Percentiles rank a stretch among this genome's conserved stretches.
Evolutionary conservation across 352 stramenopile species (phyloP).

Genomic region (Phytopythium delawarense): DNA sequence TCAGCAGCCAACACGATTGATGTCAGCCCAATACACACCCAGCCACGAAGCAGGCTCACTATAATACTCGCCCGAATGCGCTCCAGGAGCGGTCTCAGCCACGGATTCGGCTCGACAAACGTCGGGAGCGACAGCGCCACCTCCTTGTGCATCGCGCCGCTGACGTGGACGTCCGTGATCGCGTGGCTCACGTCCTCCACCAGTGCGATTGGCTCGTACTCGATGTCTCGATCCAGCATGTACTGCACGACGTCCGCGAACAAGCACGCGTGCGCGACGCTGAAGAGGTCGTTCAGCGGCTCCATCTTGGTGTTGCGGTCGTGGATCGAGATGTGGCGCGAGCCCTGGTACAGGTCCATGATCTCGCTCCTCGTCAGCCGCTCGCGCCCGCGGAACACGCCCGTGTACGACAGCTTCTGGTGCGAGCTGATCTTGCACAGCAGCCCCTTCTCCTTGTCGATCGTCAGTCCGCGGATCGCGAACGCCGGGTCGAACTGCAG

Average conservation of each 20-base stretch:
- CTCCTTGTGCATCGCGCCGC: slow-evolving; percentile 88
- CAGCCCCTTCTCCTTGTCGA: slow-evolving; percentile 91
- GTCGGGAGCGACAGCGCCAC: slow-evolving; percentile 77
- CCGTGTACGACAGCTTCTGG: slow-evolving; percentile 84
- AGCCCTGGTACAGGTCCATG: slow-evolving; percentile 87
- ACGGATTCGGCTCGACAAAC: slow-evolving; percentile 89
- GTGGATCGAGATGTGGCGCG: slow-evolving; percentile 76
- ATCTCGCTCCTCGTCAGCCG: slow-evolving; percentile 79
- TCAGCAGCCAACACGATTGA: neutral
- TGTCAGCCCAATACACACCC: neutral
- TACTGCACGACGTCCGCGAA: slow-evolving; percentile 93
- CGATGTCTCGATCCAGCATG: slow-evolving; percentile 87
- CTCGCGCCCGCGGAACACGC: slow-evolving; percentile 83
- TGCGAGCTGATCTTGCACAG: slow-evolving; percentile 94
- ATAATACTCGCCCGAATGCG: slow-evolving; percentile 43
- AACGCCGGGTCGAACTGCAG: slow-evolving; percentile 87
- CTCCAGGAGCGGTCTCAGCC: slow-evolving; percentile 79
- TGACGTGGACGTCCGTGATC: slow-evolving; percentile 89
- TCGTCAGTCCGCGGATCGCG: slow-evolving; percentile 90
- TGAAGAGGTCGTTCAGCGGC: slow-evolving; percentile 93
- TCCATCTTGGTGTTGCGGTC: slow-evolving; percentile 87
- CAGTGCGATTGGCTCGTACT: slow-evolving; percentile 85
- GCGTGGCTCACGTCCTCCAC: slow-evolving; percentile 88
- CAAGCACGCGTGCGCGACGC: slow-evolving; percentile 90
- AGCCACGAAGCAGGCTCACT: no score